Evolutionary conservation across 257 asterid species (phyloP), one percentile per base, ranked within the genome.

Genomic region (Scutellaria minor): DNA sequence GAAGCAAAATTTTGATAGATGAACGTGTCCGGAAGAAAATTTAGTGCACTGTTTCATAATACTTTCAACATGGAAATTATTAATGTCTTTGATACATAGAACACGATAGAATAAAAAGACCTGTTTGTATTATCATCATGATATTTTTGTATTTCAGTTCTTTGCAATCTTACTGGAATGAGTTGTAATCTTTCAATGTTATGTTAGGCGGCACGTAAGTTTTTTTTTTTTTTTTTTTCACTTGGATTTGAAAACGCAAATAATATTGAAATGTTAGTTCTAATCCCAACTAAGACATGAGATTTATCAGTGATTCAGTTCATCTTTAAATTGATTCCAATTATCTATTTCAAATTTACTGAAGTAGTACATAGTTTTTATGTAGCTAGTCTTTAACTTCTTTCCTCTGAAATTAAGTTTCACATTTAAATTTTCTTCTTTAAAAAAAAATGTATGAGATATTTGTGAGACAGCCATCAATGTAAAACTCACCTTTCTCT

Each of bases 81-180:
- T 64, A 8, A 7, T 56, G 31, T 46, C 52, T 70, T 70, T 53
- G 67, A 35, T 41, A 12, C 68, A 54, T 73, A 65, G 10, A 4
- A 22, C 20, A 56, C 45, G 70, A 42, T 40, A 15, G 71, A 47
- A 41, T 15, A 5, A 31, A 27, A 27, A 18, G 18, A 27, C 35
- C 35, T 64, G 40, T 55, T 51, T 15, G 24, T 40, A 14, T 8
- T 18, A 18, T 18, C 27, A 24, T 35, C 1, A 37, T 20, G n/a
- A 8, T 39, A 35, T 6, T 48, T 51, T 24, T 7, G 13, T 57
- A 22, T 2, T 52, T 22, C 64, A 14, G 14, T 51, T 40, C 53
- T 11, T 53, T 41, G 57, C 35, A 52, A 4, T 53, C 68, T 68
- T 10, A 31, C 55, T 37, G 13, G 63, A 42, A 24, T 13, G 31